Evolutionary conservation across 495 filamentous ascomycete genomes (phyloP).

Genomic region (Penicillium flavigenum): DNA sequence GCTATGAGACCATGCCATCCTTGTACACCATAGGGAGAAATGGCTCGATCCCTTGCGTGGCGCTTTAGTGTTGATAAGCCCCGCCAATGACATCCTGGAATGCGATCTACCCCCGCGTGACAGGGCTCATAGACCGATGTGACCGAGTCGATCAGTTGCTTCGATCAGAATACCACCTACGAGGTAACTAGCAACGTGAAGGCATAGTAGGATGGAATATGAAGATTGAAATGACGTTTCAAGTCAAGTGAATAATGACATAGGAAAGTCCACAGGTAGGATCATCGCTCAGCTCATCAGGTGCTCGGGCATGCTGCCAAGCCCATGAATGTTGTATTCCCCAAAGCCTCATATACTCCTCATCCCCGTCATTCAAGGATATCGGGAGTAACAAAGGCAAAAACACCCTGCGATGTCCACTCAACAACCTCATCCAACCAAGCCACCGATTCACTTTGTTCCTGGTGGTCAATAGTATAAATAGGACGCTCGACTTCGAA

Average conservation of each 20-base stretch:
- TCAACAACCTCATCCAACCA: constrained; percentile 14
- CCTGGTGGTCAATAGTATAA: not conserved
- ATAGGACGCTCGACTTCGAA: constrained; percentile 6
- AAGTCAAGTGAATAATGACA: not conserved
- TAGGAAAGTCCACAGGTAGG: not conserved
- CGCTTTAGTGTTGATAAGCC: not conserved
- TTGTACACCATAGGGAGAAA: not conserved
- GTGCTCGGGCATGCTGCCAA: not conserved
- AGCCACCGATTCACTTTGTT: not conserved
- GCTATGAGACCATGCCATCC: not conserved
- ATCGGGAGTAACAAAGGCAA: not conserved
- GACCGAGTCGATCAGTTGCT: not conserved
- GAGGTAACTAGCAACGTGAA: not conserved
- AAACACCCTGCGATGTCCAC: constrained; percentile 3
- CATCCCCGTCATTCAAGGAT: not conserved
- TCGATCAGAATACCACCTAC: not conserved
- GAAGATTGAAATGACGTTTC: not conserved
- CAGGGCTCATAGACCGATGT: not conserved
- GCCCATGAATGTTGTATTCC: not conserved
- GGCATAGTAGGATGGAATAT: not conserved
- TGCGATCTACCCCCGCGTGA: not conserved
- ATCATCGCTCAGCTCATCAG: not conserved
- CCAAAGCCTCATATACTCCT: not conserved
- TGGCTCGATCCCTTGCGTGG: not conserved
- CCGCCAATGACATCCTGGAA: constrained; percentile 1